Base-by-base conservation (phyloP, 805 yeast species). In the Citeromyces nyonsensis region DNA sequence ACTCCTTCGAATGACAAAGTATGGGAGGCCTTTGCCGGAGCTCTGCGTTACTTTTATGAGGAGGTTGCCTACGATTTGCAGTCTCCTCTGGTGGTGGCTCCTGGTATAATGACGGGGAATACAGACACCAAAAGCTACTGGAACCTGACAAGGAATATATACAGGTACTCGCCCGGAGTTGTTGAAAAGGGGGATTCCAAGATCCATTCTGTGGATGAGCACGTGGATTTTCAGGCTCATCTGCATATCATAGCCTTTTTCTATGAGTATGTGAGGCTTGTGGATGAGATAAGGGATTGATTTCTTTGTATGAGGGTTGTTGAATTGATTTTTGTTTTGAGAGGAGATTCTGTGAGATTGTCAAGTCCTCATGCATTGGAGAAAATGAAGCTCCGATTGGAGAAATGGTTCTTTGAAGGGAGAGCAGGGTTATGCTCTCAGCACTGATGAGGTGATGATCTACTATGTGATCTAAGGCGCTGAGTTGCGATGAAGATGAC, bases 201-300 rank as follows among this genome's bases (percentile, higher is more conserved):
- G 28, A 52, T 61, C 24, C 86, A 78, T 51, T 68, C 79, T 18
- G 76, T 75, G 11, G 65, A 76, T 45, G 86, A 78, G 45, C 61
- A 57, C 40, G 46, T 71, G 24, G 48, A 53, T 8, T 51, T 71
- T 40, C 63, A 63, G 33, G 54, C 61, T 25, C 85, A 77, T 48
- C 48, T 78, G 39, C 67, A 69, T 35, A 52, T 66, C 13, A 54
- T 69, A 25, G 73, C 69, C 0, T 72, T 69, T 47, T 56, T 63
- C 41, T 69, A 69, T 42, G 64, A 66, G 38, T 69, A 65, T 38
- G 49, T 66, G 22, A 45, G 43, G 30, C 30, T 40, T 14, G 47
- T 42, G n/a, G 36, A 36, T 30, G 45, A 41, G 22, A 18, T 18
- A 18, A 7, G 7, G 22, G 7, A 18, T 18, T 7, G 22, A 7